These are phyloP conservation scores for Arachnomyces sp. DNA, from an alignment of 2,329 filamentous ascomycete species.

Conservation along the genomic window DNA sequence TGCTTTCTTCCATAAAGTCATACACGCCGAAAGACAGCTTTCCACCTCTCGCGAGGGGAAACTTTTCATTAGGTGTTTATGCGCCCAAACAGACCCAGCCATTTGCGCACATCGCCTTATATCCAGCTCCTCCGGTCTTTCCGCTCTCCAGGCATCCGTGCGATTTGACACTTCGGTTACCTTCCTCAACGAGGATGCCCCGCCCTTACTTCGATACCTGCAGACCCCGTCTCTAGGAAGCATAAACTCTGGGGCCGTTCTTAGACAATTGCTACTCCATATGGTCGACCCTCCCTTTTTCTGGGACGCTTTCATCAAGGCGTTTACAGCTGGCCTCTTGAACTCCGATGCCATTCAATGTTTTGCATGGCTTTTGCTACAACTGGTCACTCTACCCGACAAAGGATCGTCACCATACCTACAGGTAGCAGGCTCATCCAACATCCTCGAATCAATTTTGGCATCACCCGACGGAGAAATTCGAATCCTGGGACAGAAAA, in stretches of 20 bases:
- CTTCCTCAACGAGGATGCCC: constrained; percentile 34
- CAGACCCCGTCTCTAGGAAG: constrained; percentile 14
- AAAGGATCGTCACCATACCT: constrained; percentile 17
- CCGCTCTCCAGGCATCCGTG: constrained; percentile 31
- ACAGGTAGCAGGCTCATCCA: constrained; percentile 20
- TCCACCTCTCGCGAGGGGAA: constrained; percentile 31
- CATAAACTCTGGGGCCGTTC: constrained; percentile 18
- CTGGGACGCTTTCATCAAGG: constrained; percentile 42
- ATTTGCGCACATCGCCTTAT: constrained; percentile 35
- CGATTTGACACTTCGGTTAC: constrained; percentile 32
- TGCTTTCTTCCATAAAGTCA: constrained; percentile 31
- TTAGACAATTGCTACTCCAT: constrained; percentile 39
- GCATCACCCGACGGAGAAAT: constrained; percentile 19
- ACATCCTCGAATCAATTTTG: constrained; percentile 19
- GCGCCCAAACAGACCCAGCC: constrained; percentile 31
- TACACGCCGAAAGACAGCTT: constrained; percentile 30
- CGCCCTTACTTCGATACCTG: constrained; percentile 28
- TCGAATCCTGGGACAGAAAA: constrained; percentile 33
- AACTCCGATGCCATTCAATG: constrained; percentile 23
- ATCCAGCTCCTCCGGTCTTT: constrained; percentile 22
- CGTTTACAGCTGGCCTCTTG: constrained; percentile 24
- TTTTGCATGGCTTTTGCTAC: constrained; percentile 44
- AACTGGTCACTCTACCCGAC: constrained; percentile 37
- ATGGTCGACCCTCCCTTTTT: constrained; percentile 47
- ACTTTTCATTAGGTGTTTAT: constrained; percentile 42